Evolutionary conservation across 2,329 filamentous ascomycete genomes (phyloP).

Genomic region (Fusarium chaquense): DNA sequence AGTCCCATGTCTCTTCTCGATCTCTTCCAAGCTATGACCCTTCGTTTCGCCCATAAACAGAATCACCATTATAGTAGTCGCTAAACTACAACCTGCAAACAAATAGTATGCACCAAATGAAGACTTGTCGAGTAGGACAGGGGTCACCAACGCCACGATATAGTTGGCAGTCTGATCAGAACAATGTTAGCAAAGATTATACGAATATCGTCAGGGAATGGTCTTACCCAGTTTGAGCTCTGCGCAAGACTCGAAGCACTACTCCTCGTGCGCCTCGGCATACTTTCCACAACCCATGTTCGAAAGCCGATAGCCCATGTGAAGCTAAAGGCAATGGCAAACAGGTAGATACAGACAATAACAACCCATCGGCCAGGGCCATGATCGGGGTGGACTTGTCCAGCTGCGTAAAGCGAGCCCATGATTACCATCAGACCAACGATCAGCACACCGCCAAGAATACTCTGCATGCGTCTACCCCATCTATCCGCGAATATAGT

Average conservation of each 20-base stretch:
- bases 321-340: constrained; percentile 58
- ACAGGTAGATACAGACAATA: constrained; percentile 63
- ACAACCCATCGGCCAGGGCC: constrained; percentile 62
- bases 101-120: constrained; percentile 60
- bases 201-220: fast-evolving
- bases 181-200: fast-evolving
- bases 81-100: constrained; percentile 56
- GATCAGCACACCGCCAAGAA: constrained; percentile 65
- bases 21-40: constrained; percentile 57
- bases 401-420: constrained; percentile 62
- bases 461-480: constrained; percentile 65
- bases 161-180: constrained; percentile 56
- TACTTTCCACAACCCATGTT: constrained; percentile 68
- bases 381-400: constrained; percentile 52
- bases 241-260: constrained; percentile 66
- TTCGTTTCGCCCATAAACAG: constrained; percentile 59
- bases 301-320: constrained; percentile 67
- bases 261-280: constrained; percentile 66
- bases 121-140: constrained; percentile 54
- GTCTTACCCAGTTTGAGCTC: constrained; percentile 62
- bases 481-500: constrained; percentile 67
- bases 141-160: constrained; percentile 59
- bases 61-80: constrained; percentile 53
- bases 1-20: constrained; percentile 42
- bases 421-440: constrained; percentile 65